phyloP scores from a whole-genome alignment of 257 asterid species.

The Capsicum chinense region DNA sequence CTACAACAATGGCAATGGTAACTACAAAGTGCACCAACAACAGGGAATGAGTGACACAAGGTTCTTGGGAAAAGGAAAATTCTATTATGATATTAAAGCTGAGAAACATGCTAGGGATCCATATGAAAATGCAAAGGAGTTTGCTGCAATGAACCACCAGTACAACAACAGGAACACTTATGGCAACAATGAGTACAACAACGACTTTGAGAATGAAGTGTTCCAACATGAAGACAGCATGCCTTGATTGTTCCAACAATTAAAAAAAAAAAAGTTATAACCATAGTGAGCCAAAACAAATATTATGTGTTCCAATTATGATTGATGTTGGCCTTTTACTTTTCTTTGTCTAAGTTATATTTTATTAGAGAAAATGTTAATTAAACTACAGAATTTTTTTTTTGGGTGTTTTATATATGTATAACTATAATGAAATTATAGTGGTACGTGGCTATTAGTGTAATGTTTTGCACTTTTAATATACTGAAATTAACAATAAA shows the following conservation, averaged over 20 bases:
- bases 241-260: conserved; percentile 45
- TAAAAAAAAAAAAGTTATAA: not conserved
- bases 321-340: conserved; percentile 35
- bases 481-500: not conserved
- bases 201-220: conserved; percentile 44
- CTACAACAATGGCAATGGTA: conserved; percentile 36
- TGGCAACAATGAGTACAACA: conserved; percentile 31
- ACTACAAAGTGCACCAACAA: conserved; percentile 44
- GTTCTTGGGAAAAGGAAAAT: conserved; percentile 65
- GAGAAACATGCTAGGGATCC: conserved; percentile 55
- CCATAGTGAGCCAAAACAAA: not conserved
- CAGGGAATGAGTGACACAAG: conserved; percentile 96
- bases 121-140: conserved; percentile 44
- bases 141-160: conserved; percentile 33
- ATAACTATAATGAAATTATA: not conserved
- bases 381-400: conserved; percentile 41
- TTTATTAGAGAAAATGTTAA: conserved; percentile 29
- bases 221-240: conserved; percentile 51
- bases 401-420: conserved; percentile 35
- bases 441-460: not conserved
- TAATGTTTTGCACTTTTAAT: not conserved
- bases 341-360: conserved; percentile 37
- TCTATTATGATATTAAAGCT: conserved; percentile 46
- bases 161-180: conserved; percentile 36
- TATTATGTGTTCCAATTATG: conserved; percentile 34